These are phyloP conservation scores for Neurospora sp. DNA, from an alignment of 495 filamentous ascomycete species.

Conservation along the genomic window DNA sequence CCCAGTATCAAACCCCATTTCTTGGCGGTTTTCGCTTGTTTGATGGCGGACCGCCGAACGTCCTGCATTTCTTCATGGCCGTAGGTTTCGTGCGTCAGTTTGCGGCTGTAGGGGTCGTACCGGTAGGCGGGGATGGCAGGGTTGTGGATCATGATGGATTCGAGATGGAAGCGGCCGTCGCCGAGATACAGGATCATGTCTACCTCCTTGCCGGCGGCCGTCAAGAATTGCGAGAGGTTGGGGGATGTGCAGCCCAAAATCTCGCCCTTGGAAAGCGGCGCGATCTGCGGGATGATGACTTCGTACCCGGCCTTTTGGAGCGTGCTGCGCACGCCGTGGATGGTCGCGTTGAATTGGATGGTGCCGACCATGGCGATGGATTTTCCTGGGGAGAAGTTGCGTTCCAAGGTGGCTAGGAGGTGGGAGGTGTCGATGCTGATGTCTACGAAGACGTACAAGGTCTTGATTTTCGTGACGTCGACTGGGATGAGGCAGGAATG, in stretches of 20 bases:
- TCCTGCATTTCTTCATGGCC: conserved; percentile 81
- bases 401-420: conserved; percentile 74
- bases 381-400: conserved; percentile 76
- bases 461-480: conserved; percentile 88
- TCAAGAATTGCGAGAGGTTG: conserved; percentile 38
- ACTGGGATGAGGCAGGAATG: conserved; percentile 95
- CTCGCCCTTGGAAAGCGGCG: conserved; percentile 80
- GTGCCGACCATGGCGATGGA: conserved; percentile 90
- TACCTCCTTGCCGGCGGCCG: conserved; percentile 35
- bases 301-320: conserved; percentile 75
- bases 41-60: conserved; percentile 67
- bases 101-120: conserved; percentile 93
- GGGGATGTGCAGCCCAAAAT: conserved; percentile 95
- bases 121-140: conserved; percentile 81
- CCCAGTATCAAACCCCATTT: conserved; percentile 96
- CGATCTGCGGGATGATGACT: conserved; percentile 81
- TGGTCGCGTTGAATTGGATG: conserved; percentile 96
- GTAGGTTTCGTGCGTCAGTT: conserved; percentile 81
- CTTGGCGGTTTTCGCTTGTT: conserved; percentile 56
- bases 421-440: conserved; percentile 90
- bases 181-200: conserved; percentile 88
- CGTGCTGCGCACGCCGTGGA: conserved; percentile 66
- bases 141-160: conserved; percentile 98
- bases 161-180: conserved; percentile 93
- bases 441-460: conserved; percentile 95